These are phyloP conservation scores for Rhododendron ovatum DNA, from an alignment of 148 eudicot species.

Conservation along the genomic window DNA sequence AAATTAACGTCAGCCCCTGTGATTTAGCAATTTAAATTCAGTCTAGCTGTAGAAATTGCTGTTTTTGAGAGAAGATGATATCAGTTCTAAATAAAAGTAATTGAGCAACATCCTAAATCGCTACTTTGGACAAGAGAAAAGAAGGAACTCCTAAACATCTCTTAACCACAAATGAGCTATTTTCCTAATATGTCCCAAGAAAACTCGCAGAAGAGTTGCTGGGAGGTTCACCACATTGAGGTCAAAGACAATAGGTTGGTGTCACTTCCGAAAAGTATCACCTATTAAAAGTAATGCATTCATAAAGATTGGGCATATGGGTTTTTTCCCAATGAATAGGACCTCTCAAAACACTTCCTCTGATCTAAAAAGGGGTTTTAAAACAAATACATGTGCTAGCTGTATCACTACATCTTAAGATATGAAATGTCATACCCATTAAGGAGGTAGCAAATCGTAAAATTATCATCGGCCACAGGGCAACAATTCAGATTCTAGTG, in stretches of 20 bases:
- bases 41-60: background rate
- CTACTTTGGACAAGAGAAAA: background rate
- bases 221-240: background rate
- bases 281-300: background rate
- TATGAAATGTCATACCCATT: background rate
- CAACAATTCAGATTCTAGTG: background rate
- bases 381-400: background rate
- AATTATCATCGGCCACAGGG: background rate
- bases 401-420: background rate
- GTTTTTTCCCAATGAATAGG: background rate
- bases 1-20: slow-evolving; percentile 90
- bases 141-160: background rate
- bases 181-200: background rate
- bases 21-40: slow-evolving; percentile 12
- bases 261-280: background rate
- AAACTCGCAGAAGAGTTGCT: background rate
- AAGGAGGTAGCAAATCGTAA: background rate
- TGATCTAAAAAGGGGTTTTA: background rate
- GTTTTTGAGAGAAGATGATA: background rate
- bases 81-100: background rate
- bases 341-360: background rate
- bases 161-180: background rate
- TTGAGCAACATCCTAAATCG: background rate
- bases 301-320: background rate
- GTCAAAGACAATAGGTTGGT: background rate